These are phyloP conservation scores for Phoenix roebelenii DNA, from an alignment of 176 grass and related monocot genomes.

Conservation along the genomic window DNA sequence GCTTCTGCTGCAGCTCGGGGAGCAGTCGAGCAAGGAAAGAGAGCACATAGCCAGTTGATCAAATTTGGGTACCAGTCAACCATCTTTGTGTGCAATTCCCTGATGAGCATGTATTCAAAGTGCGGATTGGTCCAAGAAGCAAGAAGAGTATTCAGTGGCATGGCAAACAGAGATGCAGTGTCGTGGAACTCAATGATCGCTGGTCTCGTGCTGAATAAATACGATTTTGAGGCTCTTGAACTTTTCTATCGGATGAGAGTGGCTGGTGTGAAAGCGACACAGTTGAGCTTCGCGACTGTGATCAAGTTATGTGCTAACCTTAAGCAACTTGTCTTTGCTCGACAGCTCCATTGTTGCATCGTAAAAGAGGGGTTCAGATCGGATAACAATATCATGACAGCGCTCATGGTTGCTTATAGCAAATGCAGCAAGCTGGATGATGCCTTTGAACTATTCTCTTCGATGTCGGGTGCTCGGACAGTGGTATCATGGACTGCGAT, in stretches of 20 bases:
- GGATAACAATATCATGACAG: slow-evolving; percentile 43
- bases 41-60: slow-evolving; percentile 31
- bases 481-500: slow-evolving; percentile 78
- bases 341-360: slow-evolving; percentile 55
- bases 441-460: slow-evolving; percentile 40
- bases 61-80: slow-evolving; percentile 35
- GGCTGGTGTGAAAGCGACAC: slow-evolving; percentile 23
- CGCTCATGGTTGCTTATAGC: slow-evolving; percentile 43
- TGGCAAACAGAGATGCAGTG: slow-evolving; percentile 39
- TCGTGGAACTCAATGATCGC: slow-evolving; percentile 54
- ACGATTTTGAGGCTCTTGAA: slow-evolving; percentile 37
- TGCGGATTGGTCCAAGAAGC: slow-evolving; percentile 37
- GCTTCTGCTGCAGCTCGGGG: slow-evolving; percentile 24
- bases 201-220: slow-evolving; percentile 41
- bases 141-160: slow-evolving; percentile 40
- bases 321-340: slow-evolving; percentile 31
- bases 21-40: slow-evolving; percentile 11
- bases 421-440: slow-evolving; percentile 40
- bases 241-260: slow-evolving; percentile 38
- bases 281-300: slow-evolving; percentile 44
- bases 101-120: slow-evolving; percentile 64
- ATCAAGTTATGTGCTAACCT: slow-evolving; percentile 63
- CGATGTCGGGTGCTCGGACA: slow-evolving; percentile 27
- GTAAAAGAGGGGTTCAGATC: slow-evolving; percentile 41
- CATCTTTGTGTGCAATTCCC: slow-evolving; percentile 36